Conservation (phyloP, 2,329 filamentous ascomycete genomes). For the Ceratocystis smalleyi region DNA sequence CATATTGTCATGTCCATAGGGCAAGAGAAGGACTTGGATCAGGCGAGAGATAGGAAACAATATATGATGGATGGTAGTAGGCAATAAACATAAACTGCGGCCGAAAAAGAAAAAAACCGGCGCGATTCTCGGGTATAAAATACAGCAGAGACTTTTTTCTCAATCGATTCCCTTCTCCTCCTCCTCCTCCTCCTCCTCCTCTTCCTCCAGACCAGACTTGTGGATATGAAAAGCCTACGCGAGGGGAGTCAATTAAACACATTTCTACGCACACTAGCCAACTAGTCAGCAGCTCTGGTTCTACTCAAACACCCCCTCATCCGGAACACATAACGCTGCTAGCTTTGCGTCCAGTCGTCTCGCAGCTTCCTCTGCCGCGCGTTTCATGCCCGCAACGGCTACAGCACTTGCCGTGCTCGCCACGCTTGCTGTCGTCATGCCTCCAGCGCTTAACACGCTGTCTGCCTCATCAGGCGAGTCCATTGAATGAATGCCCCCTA, state of each 20-base stretch:
- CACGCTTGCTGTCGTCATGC: conserved; percentile 29
- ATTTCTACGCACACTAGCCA: no score
- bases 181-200: not conserved
- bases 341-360: conserved; percentile 46
- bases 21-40: not conserved
- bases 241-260: no score
- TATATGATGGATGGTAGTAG: not conserved
- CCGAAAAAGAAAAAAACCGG: not conserved
- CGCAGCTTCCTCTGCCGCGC: conserved; percentile 43
- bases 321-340: conserved; percentile 36
- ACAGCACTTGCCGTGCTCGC: conserved; percentile 28
- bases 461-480: conserved; percentile 31
- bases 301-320: conserved; percentile 31
- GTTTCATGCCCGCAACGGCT: conserved; percentile 36
- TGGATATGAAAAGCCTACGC: no score
- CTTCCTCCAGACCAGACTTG: no score
- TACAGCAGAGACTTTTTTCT: not conserved
- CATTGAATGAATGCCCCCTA: conserved; percentile 18
- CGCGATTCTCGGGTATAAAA: conserved; percentile 7
- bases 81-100: not conserved
- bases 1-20: not conserved
- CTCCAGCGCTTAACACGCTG: conserved; percentile 33
- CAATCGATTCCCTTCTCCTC: not conserved
- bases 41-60: not conserved
- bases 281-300: no score